Conservation (phyloP, 2,329 filamentous ascomycete genomes). For the Aspergillus quadricinctus region DNA sequence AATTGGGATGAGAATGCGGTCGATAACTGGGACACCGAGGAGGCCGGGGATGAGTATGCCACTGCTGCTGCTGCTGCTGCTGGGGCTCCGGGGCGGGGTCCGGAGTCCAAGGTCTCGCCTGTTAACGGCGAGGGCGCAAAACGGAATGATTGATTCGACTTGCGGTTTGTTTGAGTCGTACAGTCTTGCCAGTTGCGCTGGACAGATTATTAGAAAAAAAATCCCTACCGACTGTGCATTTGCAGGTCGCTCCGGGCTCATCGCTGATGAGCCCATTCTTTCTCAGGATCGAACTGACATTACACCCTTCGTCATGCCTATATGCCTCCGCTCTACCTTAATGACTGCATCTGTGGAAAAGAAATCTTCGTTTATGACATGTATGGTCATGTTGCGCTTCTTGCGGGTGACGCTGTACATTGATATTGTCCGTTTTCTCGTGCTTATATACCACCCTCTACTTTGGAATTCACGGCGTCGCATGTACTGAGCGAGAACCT, state of each 20-base stretch:
- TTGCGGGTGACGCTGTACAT: neutral
- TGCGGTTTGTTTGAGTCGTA: neutral
- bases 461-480: neutral
- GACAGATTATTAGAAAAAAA: neutral
- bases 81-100: constrained; percentile 1
- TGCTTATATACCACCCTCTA: neutral
- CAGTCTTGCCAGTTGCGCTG: neutral
- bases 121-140: constrained; percentile 22
- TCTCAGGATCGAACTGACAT: neutral
- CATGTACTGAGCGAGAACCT: neutral
- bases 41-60: constrained; percentile 29
- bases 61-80: neutral
- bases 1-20: constrained; percentile 88
- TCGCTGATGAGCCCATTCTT: neutral
- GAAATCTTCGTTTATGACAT: neutral
- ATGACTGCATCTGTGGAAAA: neutral
- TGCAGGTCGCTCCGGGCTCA: neutral
- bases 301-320: neutral
- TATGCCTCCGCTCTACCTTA: neutral
- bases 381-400: neutral
- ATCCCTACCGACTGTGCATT: neutral
- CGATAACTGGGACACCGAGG: constrained; percentile 62
- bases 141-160: constrained; percentile 27
- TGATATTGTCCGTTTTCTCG: neutral
- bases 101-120: constrained; percentile 19